Evolutionary conservation across 1,284 basidiomycete genomes (phyloP).

Genomic region (Ustilago shanxiensis): DNA sequence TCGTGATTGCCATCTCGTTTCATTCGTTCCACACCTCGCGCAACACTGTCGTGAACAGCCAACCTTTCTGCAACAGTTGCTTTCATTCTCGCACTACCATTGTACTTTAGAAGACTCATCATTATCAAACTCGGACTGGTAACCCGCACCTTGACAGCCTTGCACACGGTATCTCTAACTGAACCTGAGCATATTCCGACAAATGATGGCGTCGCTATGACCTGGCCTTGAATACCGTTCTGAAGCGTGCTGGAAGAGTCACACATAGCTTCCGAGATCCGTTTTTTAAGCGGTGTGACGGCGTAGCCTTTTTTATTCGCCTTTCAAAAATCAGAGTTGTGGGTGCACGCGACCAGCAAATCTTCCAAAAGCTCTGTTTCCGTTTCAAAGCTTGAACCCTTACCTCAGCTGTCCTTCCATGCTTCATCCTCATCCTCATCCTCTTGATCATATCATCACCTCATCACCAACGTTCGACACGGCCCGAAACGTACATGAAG

Average conservation of each 20-base stretch:
- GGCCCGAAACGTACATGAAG: too few species aligned
- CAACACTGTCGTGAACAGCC: background rate
- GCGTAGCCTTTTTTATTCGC: background rate
- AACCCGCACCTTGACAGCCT: background rate
- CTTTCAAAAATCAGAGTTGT: constrained; percentile 8
- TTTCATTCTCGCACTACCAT: constrained; percentile 15
- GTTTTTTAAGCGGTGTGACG: background rate
- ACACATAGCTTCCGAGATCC: constrained; percentile 19
- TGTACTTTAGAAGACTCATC: constrained; percentile 32
- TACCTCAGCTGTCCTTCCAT: constrained; percentile 16
- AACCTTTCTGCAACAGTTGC: background rate
- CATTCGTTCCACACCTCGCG: background rate
- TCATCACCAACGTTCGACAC: background rate
- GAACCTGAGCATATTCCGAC: too few species aligned
- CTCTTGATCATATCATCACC: background rate
- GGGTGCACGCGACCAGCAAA: constrained; percentile 33
- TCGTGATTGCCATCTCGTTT: background rate
- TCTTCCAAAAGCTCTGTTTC: constrained; percentile 16
- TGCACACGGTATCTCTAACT: background rate
- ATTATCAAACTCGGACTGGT: constrained; percentile 8
- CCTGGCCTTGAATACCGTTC: too few species aligned
- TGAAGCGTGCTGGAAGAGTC: background rate
- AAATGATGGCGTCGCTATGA: too few species aligned
- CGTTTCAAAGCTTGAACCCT: background rate
- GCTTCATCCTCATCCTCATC: background rate